Evolutionary conservation across 2,329 filamentous ascomycete genomes (phyloP), one percentile per base, ranked within the genome.

Genomic region (Exserohilum turcica): DNA sequence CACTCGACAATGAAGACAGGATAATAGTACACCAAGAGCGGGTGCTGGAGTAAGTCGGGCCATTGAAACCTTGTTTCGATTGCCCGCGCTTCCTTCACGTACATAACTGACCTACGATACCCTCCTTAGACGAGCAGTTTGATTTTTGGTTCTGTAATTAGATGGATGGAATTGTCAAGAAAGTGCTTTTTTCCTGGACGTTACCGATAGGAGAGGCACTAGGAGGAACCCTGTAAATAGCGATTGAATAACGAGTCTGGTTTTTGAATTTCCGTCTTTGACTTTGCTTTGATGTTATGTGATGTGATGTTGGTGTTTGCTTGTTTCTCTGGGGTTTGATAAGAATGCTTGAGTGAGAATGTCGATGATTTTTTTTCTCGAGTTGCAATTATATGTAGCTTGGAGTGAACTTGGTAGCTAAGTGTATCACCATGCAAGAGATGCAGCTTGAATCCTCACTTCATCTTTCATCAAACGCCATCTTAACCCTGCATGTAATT

Each of bases 81-180:
- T 29, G 29, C n/a, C 28, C 35, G 27, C 37, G 18, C 37, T 27
- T 37, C 16, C 32, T 28, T 42, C 43, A 6, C 43, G 43, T 43
- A 43, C 27, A 37, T 43, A 27, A 43, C 37, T 52, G 49, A 52
- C 43, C 49, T 48, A 52, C 24, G 36, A 52, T 52, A 52, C 37
- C 31, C 43, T 48, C 43, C 37, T 52, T 42, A 43, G 31, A 48
- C 48, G 49, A 52, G 49, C 19, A 42, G 43, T 36, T 42, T n/a
- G 15, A 21, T 32, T 27, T 27, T 33, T 33, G 36, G 27, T 31
- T 31, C 31, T 24, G 43, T 52, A 48, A 52, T 52, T 48, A 42
- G 43, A 48, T 40, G 36, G 43, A 48, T 48, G 43, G 37, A 24
- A 24, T 5, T 24, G 21, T 24, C 21, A 47, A 28, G 27, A 28